Conservation (phyloP, 768 basidiomycete species). For the Lactarius pseudohatsudake region DNA sequence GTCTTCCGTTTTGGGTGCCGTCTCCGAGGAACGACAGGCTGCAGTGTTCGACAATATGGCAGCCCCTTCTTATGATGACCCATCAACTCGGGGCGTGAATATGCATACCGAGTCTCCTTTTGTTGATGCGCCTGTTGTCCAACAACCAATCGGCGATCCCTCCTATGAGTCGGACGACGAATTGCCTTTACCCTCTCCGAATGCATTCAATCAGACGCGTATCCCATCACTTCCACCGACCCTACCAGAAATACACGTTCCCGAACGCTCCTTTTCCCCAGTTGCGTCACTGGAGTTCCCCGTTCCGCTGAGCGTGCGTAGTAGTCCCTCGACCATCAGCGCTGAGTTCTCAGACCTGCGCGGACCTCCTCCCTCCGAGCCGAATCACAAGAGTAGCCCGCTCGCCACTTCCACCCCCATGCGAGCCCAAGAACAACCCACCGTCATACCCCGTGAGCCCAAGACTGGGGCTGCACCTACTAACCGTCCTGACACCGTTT, state of each 20-base stretch:
- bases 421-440: slow-evolving; percentile 17
- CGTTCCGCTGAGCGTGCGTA: slow-evolving; percentile 25
- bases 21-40: slow-evolving; percentile 31
- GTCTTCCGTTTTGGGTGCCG: slow-evolving; percentile 29
- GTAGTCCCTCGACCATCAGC: slow-evolving; percentile 33
- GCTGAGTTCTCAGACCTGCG: slow-evolving; percentile 28
- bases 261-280: slow-evolving; percentile 45
- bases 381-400: slow-evolving; percentile 28
- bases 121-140: no score
- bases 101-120: no score
- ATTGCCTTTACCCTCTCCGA: no score
- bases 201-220: no score
- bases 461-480: slow-evolving; percentile 26
- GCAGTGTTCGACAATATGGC: slow-evolving; percentile 11
- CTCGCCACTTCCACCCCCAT: slow-evolving; percentile 21
- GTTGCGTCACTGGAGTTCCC: slow-evolving; percentile 36
- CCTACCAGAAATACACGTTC: no score
- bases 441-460: slow-evolving; percentile 22
- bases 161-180: no score
- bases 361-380: slow-evolving; percentile 27
- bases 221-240: no score
- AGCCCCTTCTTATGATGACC: not conserved
- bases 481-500: slow-evolving; percentile 50
- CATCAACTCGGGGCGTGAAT: no score
- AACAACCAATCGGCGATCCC: no score